Evolutionary conservation across 2,329 filamentous ascomycete species (phyloP), one percentile per base, ranked within the genome.

Genomic region (Talaromyces funiculosus): DNA sequence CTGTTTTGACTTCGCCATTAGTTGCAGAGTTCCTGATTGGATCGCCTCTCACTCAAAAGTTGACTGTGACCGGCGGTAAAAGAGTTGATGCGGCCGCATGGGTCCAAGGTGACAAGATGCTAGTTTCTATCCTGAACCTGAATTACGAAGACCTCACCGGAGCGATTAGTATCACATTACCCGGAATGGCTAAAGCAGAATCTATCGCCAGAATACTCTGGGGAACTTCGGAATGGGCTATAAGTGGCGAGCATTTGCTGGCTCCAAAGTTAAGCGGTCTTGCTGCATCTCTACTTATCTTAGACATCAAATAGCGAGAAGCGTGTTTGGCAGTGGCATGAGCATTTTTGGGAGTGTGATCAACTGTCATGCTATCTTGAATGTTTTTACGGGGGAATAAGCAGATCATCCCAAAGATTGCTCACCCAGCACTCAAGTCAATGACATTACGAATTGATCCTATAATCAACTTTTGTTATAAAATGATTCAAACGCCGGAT

Each of bases 11-110:
- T 14, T 64, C 42, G 2, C 29, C 65, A 0, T 64, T 69, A 6
- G 71, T 77, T 0, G 69, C 73, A 4, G 57, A 57, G 3, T 77
- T 80, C 51, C 53, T 81, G 35, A 70, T 81, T 16, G 72, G 70
- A 5, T 65, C 72, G 9, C 64, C 68, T 33, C 69, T 69, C 37
- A 62, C 53, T 24, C 56, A 58, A 24, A 26, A 57, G 18, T 55
- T 77, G 56, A 29, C n/a, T 5, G 68, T 72, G 3, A 49, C 29
- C 3, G 68, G 67, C 1, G 65, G 65, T 16, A 51, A 53, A 6
- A 61, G 68, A 22, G 61, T 78, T 3, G 78, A 81, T 72, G 77
- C 70, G 22, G 71, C 73, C 47, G 72, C 70, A 1, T 82, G 79
- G 79, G 68, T 71, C 8, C 57, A 69, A 4, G 73, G 66, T 4